These are phyloP conservation scores for Athelia sp. DNA, from an alignment of 1,284 basidiomycete genomes.

Conservation along the genomic window DNA sequence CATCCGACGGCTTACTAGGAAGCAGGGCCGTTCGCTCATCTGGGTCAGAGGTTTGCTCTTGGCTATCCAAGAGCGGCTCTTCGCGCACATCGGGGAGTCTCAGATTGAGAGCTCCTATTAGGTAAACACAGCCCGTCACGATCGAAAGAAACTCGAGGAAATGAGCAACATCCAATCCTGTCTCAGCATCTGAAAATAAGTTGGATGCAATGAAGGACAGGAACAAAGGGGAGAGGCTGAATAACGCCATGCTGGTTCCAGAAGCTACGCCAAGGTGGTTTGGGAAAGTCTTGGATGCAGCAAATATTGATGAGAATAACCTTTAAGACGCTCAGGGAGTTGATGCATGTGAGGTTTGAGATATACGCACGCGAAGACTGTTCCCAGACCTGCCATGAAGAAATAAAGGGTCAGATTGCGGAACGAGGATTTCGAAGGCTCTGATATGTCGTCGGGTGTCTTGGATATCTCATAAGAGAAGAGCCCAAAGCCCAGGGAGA, in stretches of 20 bases:
- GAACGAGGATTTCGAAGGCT: slow-evolving; percentile 39
- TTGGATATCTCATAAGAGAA: slow-evolving; percentile 54
- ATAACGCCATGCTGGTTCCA: slow-evolving; percentile 63
- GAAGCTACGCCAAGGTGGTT: slow-evolving; percentile 59
- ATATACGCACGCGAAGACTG: slow-evolving; percentile 60
- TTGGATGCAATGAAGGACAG: slow-evolving; percentile 59
- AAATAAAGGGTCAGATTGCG: slow-evolving; percentile 53
- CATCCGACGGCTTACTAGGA: slow-evolving; percentile 16
- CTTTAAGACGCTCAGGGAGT: slow-evolving; percentile 25
- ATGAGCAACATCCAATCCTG: slow-evolving; percentile 47
- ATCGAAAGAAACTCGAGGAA: slow-evolving; percentile 58
- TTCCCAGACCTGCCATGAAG: slow-evolving; percentile 58
- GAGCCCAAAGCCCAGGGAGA: slow-evolving; percentile 52
- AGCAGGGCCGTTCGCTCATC: slow-evolving; percentile 44
- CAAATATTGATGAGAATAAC: slow-evolving; percentile 64
- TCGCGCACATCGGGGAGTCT: slow-evolving; percentile 11
- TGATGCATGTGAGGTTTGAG: slow-evolving; percentile 1
- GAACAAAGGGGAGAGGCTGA: slow-evolving; percentile 72
- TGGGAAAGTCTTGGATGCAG: slow-evolving; percentile 68
- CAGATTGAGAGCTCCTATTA: slow-evolving; percentile 47
- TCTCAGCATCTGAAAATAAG: slow-evolving; percentile 46
- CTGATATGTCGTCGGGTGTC: slow-evolving; percentile 31
- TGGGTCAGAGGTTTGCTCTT: slow-evolving; percentile 11
- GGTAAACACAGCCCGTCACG: slow-evolving; percentile 46
- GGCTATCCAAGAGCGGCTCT: slow-evolving; percentile 10